Conservation (phyloP, 2,329 filamentous ascomycete genomes). For the Fusarium citri region DNA sequence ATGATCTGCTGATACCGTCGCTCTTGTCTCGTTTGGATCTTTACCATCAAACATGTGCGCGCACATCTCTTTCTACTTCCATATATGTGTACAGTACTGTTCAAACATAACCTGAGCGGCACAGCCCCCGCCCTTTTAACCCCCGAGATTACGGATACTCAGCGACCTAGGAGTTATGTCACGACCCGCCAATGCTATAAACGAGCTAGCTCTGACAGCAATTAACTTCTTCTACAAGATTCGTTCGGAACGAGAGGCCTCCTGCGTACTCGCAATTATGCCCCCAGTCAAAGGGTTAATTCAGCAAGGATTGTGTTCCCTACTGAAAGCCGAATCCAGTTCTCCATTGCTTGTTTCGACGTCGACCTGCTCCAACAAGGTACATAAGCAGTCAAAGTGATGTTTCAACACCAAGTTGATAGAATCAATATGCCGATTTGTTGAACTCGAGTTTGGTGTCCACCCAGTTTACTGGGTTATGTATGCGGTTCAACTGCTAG, state of each 20-base stretch:
- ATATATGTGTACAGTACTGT: not conserved
- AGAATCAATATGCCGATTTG: not conserved
- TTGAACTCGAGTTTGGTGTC: not conserved
- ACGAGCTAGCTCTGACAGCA: conserved; percentile 28
- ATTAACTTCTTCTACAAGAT: conserved; percentile 8
- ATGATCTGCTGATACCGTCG: conserved; percentile 29
- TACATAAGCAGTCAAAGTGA: not conserved
- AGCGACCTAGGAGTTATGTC: conserved; percentile 8
- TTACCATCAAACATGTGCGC: conserved; percentile 14
- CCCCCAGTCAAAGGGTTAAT: not conserved
- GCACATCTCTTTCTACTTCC: conserved; percentile 6
- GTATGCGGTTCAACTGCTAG: conserved; percentile 2
- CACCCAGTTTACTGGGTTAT: conserved; percentile 13
- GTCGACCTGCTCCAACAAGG: not conserved
- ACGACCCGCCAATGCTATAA: conserved; percentile 19
- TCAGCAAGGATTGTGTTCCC: not conserved
- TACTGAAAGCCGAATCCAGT: not conserved
- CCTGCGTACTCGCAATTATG: conserved; percentile 17
- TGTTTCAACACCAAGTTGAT: not conserved
- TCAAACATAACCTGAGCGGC: conserved; percentile 6
- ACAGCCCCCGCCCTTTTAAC: conserved; percentile 21
- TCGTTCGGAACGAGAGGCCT: conserved; percentile 25
- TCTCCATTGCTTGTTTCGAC: conserved; percentile 13
- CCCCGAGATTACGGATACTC: conserved; percentile 21
- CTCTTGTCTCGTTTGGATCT: conserved; percentile 27